A percentile compares a stretch with the other conserved stretches of the same genome.
Conservation (phyloP, 1,284 basidiomycete genomes). For the Trametes polyzona region DNA sequence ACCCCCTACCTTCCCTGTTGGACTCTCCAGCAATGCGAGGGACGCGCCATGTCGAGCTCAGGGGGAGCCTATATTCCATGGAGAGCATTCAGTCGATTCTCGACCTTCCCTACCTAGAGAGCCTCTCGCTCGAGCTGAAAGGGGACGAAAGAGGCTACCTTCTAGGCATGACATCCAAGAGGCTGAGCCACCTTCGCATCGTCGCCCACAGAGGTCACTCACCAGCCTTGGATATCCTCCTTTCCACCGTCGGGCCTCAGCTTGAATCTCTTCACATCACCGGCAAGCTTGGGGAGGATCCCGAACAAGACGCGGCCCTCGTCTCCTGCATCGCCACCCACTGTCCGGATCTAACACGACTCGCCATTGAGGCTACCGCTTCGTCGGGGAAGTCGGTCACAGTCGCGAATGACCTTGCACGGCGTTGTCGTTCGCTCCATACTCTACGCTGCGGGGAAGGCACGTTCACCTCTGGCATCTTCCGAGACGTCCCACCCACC, state of each 20-base stretch:
- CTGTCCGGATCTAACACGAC: conserved; percentile 4
- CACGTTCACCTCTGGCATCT: neutral
- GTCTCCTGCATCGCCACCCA: conserved; percentile 9
- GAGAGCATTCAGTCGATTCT: conserved; percentile 6
- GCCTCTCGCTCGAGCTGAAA: conserved; percentile 12
- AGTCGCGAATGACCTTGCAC: conserved; percentile 1
- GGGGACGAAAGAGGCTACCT: conserved; percentile 14
- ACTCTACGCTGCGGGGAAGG: conserved; percentile 1
- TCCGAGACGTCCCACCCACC: neutral
- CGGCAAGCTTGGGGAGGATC: conserved; percentile 2
- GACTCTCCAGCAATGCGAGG: conserved; percentile 6
- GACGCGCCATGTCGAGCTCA: conserved; percentile 1
- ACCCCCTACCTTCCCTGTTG: conserved; percentile 7
- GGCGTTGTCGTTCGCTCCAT: conserved; percentile 4
- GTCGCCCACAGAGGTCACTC: conserved; percentile 3
- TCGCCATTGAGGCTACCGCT: conserved; percentile 1
- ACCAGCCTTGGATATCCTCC: neutral
- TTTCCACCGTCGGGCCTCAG: conserved; percentile 4
- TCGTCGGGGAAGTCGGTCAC: neutral
- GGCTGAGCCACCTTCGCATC: conserved; percentile 3
- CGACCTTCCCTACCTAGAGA: conserved; percentile 6
- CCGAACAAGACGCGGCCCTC: neutral
- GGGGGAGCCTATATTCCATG: conserved; percentile 9
- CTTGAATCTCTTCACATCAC: conserved; percentile 8
- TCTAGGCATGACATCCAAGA: neutral